Conservation (phyloP, 441 rosid species). For the Hura crepitans region DNA sequence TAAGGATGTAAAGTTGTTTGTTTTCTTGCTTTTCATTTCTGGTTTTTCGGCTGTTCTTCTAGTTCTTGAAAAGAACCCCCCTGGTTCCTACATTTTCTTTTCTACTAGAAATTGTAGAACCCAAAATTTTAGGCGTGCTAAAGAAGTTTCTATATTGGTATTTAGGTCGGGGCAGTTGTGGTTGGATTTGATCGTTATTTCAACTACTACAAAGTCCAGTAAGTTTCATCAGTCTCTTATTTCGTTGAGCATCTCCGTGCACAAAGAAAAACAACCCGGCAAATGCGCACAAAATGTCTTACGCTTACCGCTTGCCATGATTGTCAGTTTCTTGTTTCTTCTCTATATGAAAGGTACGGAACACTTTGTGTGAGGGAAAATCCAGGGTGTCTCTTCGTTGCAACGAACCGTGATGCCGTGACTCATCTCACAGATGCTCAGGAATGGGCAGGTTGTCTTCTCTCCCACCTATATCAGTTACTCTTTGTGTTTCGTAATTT, state of each 20-base stretch:
- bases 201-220: slow-evolving; percentile 95
- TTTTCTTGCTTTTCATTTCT: slow-evolving; percentile 1
- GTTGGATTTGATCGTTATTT: slow-evolving; percentile 84
- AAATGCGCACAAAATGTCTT: too few species aligned
- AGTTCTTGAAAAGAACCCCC: background rate
- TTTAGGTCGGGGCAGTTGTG: slow-evolving; percentile 92
- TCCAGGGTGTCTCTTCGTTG: slow-evolving; percentile 88
- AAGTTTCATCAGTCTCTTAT: slow-evolving; percentile 29
- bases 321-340: slow-evolving; percentile 19
- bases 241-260: background rate
- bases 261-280: too few species aligned
- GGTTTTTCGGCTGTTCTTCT: background rate
- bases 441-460: slow-evolving; percentile 85
- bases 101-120: background rate
- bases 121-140: slow-evolving; percentile 19
- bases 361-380: slow-evolving; percentile 92
- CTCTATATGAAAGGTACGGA: slow-evolving; percentile 54
- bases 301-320: background rate
- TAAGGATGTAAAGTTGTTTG: slow-evolving; percentile 47
- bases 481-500: background rate
- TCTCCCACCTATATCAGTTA: background rate
- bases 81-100: background rate
- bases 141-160: slow-evolving; percentile 20
- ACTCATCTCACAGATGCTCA: slow-evolving; percentile 86
- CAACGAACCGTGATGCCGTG: slow-evolving; percentile 86